A percentile compares a stretch with the other conserved stretches of the same genome.
Conservation (phyloP, 257 asterid genomes). For the Solanum rostratum region DNA sequence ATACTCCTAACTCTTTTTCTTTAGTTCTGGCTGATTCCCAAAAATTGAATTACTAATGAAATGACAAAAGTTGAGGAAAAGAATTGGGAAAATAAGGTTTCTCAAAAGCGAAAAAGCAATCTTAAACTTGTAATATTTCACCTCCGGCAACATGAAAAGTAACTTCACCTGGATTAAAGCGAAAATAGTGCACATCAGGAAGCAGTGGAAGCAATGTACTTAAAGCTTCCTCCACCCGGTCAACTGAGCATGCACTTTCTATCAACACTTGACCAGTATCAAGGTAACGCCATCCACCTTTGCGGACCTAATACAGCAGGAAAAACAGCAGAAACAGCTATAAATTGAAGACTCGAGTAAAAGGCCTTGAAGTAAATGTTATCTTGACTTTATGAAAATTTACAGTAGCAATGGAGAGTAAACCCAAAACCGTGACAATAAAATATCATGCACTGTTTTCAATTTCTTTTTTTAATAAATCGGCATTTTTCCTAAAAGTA, state of each 20-base stretch:
- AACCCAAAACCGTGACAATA: background rate
- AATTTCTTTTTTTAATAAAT: background rate
- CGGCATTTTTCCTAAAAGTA: background rate
- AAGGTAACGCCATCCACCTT: conserved; percentile 98
- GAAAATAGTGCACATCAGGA: conserved; percentile 86
- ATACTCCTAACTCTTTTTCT: background rate
- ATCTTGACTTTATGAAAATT: background rate
- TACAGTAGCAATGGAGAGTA: background rate
- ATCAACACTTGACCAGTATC: conserved; percentile 97
- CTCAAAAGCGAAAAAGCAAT: background rate
- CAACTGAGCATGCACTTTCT: conserved; percentile 98
- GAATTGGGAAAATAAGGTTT: background rate
- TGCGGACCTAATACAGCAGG: conserved; percentile 52
- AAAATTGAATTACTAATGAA: background rate
- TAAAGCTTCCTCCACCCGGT: conserved; percentile 95
- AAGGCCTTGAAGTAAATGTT: background rate
- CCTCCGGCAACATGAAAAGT: conserved; percentile 3
- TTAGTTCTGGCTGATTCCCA: background rate
- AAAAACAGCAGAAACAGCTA: conserved; percentile 2
- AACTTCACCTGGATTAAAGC: conserved; percentile 88
- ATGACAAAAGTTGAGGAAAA: background rate
- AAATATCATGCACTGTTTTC: background rate
- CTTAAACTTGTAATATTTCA: background rate
- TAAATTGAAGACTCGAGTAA: background rate
- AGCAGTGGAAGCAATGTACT: conserved; percentile 91